Base-by-base conservation (phyloP, 1,284 basidiomycete species). In the Stygiomarasmius scandens region DNA sequence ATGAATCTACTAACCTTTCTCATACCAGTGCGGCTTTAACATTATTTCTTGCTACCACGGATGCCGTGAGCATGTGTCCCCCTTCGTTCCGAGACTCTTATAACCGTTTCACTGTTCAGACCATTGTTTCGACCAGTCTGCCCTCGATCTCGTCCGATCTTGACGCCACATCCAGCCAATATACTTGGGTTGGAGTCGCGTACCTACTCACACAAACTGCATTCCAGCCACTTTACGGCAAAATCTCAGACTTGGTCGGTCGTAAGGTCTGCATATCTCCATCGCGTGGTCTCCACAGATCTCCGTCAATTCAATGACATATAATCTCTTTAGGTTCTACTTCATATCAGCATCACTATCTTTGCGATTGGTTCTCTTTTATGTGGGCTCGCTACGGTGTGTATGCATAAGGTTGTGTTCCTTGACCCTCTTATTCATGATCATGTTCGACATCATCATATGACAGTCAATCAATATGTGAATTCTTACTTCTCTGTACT, bases 141-240 rank as follows among this genome's bases (percentile, higher is more conserved):
- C 91, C 90, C 19, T 92, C 89, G 10, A 92, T 93, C 60, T 77
- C 85, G 19, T 82, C 77, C 59, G 81, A 90, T 55, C 78, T 92
- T 41, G 60, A 76, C 32, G 89, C 87, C 19, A 81, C 86, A 45
- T 79, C 84, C 58, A 79, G 75, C 52, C 82, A 90, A 67, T 93
- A 92, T 66, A 89, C 87, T n/a, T 93, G 91, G 90, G 87, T 93
- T 52, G 87, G 85, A 23, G 86, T 91, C 41, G 80, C 88, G 20
- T 93, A 93, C 66, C 82, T 92, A 80, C 78, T 93, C 55, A 90
- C 90, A 2, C 90, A 93, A 67, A 92, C 90, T 1, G 89, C 87
- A 16, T 85, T 86, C 61, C 91, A 92, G 66, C 90, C 91, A 43
- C 72, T 93, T 29, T 92, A 92, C 67, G 90, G 89, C 52, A 82